A percentile compares a stretch with the other conserved stretches of the same genome.
Conservation (phyloP, 495 filamentous ascomycete species). For the Copromyces sp. region DNA sequence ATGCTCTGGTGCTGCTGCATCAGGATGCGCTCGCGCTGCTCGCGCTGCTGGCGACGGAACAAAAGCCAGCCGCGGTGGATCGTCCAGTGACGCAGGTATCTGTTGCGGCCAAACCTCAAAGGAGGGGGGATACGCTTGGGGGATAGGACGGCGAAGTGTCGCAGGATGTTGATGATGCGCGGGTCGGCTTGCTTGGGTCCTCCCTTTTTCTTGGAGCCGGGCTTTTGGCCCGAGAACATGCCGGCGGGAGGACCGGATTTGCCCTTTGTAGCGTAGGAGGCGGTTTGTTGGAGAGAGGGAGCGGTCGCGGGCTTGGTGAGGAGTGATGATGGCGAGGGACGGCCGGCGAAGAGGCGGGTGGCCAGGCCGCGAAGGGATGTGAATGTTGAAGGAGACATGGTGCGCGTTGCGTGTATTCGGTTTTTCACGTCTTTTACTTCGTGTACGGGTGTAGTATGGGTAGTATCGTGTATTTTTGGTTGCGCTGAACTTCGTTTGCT, state of each 20-base stretch:
- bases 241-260: background rate
- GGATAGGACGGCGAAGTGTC: slow-evolving; percentile 18
- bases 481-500: background rate
- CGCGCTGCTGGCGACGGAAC: slow-evolving; percentile 53
- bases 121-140: slow-evolving; percentile 49
- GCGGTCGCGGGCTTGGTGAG: slow-evolving; percentile 1
- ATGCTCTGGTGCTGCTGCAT: slow-evolving; percentile 69
- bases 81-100: slow-evolving; percentile 93
- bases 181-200: slow-evolving; percentile 22
- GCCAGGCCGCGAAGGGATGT: slow-evolving; percentile 19
- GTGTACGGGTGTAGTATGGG: background rate
- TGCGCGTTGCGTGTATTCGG: background rate
- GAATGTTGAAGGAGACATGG: slow-evolving; percentile 17
- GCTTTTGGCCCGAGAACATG: slow-evolving; percentile 3
- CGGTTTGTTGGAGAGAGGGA: background rate
- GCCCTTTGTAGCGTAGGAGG: background rate
- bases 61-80: slow-evolving; percentile 93
- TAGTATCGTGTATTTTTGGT: background rate
- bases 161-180: slow-evolving; percentile 22
- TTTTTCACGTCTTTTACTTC: background rate
- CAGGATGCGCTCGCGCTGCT: slow-evolving; percentile 49
- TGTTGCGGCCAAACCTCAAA: slow-evolving; percentile 75
- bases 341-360: slow-evolving; percentile 13
- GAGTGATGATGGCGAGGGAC: slow-evolving; percentile 1
- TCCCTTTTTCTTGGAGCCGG: background rate